Evolutionary conservation across 192 early-diverging fungal genomes (phyloP), one percentile per base, ranked within the genome.

Genomic region (Phlyctochytrium bullatum): DNA sequence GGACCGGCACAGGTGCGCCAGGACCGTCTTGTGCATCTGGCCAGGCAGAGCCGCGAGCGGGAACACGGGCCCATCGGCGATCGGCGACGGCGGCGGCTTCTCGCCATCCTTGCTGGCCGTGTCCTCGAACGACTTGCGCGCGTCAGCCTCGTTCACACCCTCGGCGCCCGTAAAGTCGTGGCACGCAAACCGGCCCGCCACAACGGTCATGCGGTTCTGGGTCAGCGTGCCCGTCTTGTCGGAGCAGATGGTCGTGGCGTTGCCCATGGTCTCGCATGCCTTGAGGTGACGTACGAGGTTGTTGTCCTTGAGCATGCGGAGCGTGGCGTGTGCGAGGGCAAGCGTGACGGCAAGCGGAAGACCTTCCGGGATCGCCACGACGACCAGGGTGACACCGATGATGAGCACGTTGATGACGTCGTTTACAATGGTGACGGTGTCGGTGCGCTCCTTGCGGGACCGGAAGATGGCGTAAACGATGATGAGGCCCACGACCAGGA

Each of bases 191-290:
- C 87, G 84, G 36, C 94, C 95, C 14, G 88, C 83, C 29, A 95
- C 93, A n/a, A 98, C 93, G 1, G 93, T 92, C 97, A 99, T 99
- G 60, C 86, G 82, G 83, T 99, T 99, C 66, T 95, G 91, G 1
- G 97, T 99, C 36, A 98, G 78, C 6, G 97, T 99, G 27, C 97
- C 97, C 0, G 97, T 99, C 76, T 99, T 99, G 81, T 99, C 97
- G 20, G 93, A 95, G 77, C 97, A 99, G 27, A 99, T 88, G 0
- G 96, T 97, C 10, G 95, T 99, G 10, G 97, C 97, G 69, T 95
- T 96, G 27, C 85, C 85, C 97, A 99, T 99, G 27, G 96, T 98
- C 75, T 99, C 97, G 76, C 97, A 99, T 3, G 97, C 93, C 30
- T 91, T 88, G 14, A 99, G 80, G 56, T 98, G 88, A 28, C 97